phyloP scores from a whole-genome alignment of 2,329 filamentous ascomycete genomes.

The Drechslerella coelobrocha region DNA sequence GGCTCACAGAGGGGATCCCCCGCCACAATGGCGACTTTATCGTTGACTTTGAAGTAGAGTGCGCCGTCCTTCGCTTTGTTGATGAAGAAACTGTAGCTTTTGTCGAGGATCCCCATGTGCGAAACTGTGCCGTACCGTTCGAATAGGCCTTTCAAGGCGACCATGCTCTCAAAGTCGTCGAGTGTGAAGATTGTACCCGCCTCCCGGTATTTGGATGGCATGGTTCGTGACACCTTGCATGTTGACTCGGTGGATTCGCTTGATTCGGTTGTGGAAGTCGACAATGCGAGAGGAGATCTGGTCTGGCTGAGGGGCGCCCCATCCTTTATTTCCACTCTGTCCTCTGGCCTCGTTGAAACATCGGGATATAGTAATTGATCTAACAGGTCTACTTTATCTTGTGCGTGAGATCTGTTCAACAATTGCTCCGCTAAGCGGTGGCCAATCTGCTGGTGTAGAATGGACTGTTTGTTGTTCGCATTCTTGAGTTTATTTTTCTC shows the following conservation, averaged over 20 bases:
- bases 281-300: background rate
- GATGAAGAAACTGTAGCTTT: constrained; percentile 59
- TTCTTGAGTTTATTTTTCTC: background rate
- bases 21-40: constrained; percentile 58
- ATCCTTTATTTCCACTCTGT: too few relatives aligned
- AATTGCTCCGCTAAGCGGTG: background rate
- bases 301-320: background rate
- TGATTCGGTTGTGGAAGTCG: background rate
- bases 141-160: constrained; percentile 56
- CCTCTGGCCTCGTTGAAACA: background rate
- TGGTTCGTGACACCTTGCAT: too few relatives aligned
- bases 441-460: background rate
- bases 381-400: background rate
- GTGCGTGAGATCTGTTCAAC: background rate
- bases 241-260: too few relatives aligned
- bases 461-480: background rate
- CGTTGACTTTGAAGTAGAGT: constrained; percentile 59
- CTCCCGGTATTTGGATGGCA: background rate
- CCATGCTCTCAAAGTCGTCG: constrained; percentile 56
- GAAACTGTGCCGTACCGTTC: constrained; percentile 58
- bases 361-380: background rate
- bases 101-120: constrained; percentile 61
- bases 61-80: constrained; percentile 57
- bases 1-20: constrained; percentile 59
- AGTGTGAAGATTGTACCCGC: constrained; percentile 55